Percentiles rank a stretch among this genome's conserved stretches.
Conservation (phyloP, 257 asterid genomes). For the Lantana camara region DNA sequence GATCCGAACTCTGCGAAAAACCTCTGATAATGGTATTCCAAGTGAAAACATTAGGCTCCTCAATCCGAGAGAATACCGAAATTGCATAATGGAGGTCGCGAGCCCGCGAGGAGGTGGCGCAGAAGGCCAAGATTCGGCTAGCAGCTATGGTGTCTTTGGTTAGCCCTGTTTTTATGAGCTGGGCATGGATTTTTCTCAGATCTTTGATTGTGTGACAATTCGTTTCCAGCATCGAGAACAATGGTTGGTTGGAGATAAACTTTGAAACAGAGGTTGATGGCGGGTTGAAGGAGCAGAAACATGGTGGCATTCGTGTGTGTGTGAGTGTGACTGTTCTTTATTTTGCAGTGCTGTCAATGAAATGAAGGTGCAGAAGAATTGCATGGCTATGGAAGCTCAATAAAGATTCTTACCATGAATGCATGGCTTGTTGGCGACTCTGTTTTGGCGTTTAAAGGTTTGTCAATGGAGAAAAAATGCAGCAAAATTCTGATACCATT, state of each 20-base stretch:
- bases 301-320: conserved; percentile 52
- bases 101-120: conserved; percentile 44
- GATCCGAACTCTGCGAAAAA: conserved; percentile 59
- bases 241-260: conserved; percentile 70
- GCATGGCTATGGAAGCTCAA: background rate
- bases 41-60: conserved; percentile 48
- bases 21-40: conserved; percentile 82
- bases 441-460: background rate
- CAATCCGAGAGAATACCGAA: conserved; percentile 44
- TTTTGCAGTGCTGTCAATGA: background rate
- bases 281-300: conserved; percentile 68
- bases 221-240: conserved; percentile 64
- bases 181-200: conserved; percentile 64
- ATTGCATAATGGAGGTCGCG: conserved; percentile 54
- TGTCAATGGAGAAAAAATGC: conserved; percentile 7
- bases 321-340: background rate
- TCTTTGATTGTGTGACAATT: conserved; percentile 53
- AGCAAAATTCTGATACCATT: background rate
- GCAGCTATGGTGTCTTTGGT: conserved; percentile 52
- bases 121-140: conserved; percentile 61
- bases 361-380: conserved; percentile 22
- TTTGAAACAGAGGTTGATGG: conserved; percentile 73
- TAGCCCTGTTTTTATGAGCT: conserved; percentile 71
- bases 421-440: conserved; percentile 21
- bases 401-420: conserved; percentile 28